Evolutionary conservation across 495 filamentous ascomycete genomes (phyloP).

Genomic region (Copromyces sp.): DNA sequence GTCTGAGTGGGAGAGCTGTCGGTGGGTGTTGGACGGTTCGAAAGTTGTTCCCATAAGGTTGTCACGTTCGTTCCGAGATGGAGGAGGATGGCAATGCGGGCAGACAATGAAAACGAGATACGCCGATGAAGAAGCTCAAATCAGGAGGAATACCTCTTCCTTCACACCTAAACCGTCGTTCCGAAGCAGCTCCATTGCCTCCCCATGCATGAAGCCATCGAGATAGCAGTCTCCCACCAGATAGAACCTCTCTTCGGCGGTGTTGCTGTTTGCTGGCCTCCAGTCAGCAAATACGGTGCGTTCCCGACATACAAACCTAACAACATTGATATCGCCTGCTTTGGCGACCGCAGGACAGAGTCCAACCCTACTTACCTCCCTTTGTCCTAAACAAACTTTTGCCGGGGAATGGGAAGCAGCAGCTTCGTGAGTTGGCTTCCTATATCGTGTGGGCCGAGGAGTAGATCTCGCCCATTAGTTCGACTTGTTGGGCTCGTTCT

Average conservation of each 20-base stretch:
- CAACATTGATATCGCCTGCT: slow-evolving; percentile 1
- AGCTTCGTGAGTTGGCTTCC: not conserved
- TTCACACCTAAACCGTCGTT: not conserved
- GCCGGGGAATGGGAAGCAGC: not conserved
- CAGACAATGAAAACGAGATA: not conserved
- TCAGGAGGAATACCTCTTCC: not conserved
- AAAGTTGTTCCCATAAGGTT: not conserved
- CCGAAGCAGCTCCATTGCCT: not conserved
- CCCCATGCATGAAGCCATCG: slow-evolving; percentile 2
- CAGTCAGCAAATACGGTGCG: slow-evolving; percentile 2
- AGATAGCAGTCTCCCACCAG: slow-evolving; percentile 6
- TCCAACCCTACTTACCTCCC: not conserved
- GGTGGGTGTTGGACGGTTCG: not conserved
- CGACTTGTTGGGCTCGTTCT: slow-evolving; percentile 15
- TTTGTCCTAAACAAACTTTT: slow-evolving; percentile 1
- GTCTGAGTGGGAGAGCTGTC: not conserved
- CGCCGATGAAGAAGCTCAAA: not conserved
- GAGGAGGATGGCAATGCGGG: not conserved
- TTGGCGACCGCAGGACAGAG: slow-evolving; percentile 3
- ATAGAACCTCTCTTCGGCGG: not conserved
- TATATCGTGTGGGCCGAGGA: slow-evolving; percentile 7
- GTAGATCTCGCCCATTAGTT: slow-evolving; percentile 18
- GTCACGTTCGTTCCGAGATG: not conserved
- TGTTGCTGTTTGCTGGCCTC: not conserved
- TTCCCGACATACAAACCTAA: not conserved